Base-by-base conservation (phyloP, 495 filamentous ascomycete species). In the Sphaerosporella brunnea region DNA sequence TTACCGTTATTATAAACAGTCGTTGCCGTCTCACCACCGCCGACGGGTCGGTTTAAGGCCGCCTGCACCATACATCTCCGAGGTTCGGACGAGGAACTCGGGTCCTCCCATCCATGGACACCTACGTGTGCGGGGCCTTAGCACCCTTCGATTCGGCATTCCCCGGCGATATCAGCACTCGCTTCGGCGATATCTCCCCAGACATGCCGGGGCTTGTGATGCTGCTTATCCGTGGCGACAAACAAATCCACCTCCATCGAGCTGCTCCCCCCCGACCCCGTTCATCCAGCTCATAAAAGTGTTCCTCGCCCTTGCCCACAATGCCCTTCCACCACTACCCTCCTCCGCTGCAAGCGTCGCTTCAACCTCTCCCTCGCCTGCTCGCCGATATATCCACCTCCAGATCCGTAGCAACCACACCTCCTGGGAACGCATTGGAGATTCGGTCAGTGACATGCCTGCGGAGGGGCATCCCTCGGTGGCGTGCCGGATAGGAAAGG, bases 341-440 rank as follows among this genome's bases (percentile, higher is more conserved):
- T 25, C 18, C 57, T 50, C 4, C 58, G 53, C 13, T 44, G 50
- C 21, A 38, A 55, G 18, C 51, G 45, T 53, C 80, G 88, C 47
- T 75, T 72, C 28, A 82, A 67, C 26, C 84, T 79, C 47, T 75
- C 79, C 47, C 79, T 77, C 43, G 94, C 53, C 0, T 88, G 95
- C 58, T 99, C 90, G 90, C 79, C 55, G 95, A 86, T 51, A 99
- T 99, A 57, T 96, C 92, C 20, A 96, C 90, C 62, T 96, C 88
- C 24, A 92, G 64, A 63, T 99, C 90, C 0, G 90, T 99, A 58
- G 96, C 88, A 7, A 99, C 84, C 4, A 99, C 76, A 55, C 90
- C n/a, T n/a, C n/a, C n/a, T n/a, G n/a, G n/a, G n/a, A n/a, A n/a
- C n/a, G n/a, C n/a, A n/a, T n/a, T n/a, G n/a, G n/a, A n/a, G n/a